A percentile compares a stretch with the other conserved stretches of the same genome.
These are phyloP conservation scores for Trichoderma cornu-damae DNA, from an alignment of 2,329 filamentous ascomycete genomes.

Conservation along the genomic window DNA sequence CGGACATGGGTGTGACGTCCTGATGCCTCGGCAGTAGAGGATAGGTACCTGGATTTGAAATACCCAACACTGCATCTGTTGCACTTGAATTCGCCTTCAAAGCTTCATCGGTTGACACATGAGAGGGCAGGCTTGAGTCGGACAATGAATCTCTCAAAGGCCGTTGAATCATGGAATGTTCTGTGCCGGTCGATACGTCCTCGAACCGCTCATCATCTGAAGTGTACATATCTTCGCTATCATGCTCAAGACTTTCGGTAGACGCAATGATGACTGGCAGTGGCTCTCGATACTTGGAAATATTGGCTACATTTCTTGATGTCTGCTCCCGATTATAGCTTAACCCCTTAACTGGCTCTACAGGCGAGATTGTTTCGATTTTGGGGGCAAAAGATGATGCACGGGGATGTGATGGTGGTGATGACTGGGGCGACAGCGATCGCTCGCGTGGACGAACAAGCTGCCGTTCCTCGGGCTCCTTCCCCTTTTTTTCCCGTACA, in stretches of 20 bases:
- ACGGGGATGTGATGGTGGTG: background rate
- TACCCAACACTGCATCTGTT: background rate
- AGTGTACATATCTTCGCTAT: slow-evolving; percentile 48
- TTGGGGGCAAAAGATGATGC: background rate
- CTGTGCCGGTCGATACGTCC: background rate
- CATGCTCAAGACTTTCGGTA: slow-evolving; percentile 60
- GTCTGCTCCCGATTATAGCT: slow-evolving; percentile 50
- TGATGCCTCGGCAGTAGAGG: background rate
- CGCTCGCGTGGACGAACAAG: slow-evolving; percentile 46
- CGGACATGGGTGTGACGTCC: background rate
- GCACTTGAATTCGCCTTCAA: background rate
- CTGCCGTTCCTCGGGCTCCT: slow-evolving; percentile 50
- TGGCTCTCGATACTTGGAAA: slow-evolving; percentile 56
- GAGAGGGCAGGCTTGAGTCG: background rate
- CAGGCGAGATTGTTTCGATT: slow-evolving; percentile 3
- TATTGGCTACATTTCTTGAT: slow-evolving; percentile 53
- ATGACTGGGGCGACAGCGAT: slow-evolving; percentile 1
- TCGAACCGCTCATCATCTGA: slow-evolving; percentile 30
- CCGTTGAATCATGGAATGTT: background rate
- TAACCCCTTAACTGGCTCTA: slow-evolving; percentile 53
- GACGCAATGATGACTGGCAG: slow-evolving; percentile 66
- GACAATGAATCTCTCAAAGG: background rate
- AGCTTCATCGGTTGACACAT: background rate
- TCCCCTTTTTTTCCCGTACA: slow-evolving; percentile 57
- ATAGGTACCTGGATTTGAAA: background rate